Base-by-base conservation (phyloP, 176 grass and related monocot genomes). In the Zizania latifolia region DNA sequence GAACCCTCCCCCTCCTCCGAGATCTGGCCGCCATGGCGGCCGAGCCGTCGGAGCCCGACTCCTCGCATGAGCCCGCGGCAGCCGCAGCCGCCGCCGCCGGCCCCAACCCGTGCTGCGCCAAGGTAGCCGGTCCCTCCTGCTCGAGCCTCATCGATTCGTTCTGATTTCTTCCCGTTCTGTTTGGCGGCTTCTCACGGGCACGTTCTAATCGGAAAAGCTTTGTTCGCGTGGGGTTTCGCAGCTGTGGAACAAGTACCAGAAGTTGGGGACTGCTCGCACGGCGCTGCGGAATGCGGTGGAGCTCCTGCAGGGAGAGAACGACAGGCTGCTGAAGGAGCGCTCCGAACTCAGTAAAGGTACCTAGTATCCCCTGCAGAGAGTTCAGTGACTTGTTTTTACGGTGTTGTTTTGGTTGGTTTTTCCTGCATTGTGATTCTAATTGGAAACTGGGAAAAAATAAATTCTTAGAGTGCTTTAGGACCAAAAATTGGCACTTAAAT, bases 241-340 rank as follows among this genome's bases (percentile, higher is more conserved):
- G 95, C 53, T 98, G 8, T 90, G 65, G 85, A 85, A 76, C 79
- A 94, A 86, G 76, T 86, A 82, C 78, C 71, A 84, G 78, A 84
- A 92, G 58, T 2, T 67, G 15, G 85, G 92, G 72, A 70, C 34
- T 21, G 82, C 75, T 35, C 87, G 92, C 65, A 44, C 69, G 39
- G 58, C 68, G 78, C 82, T 98, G 63, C 89, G 89, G 12, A 39
- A 88, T 62, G 91, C 71, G 40, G 81, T 86, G 55, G 75, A 86
- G 43, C 71, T 98, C 17, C 74, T 89, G 41, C 76, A 94, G 72
- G 41, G 13, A 38, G 75, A 86, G 59, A 59, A 48, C 27, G 65
- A 82, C 8, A 89, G 79, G 80, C 32, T 96, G 68, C 68, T 34
- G 50, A 84, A 71, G 15, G 77, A 89, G 83, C 87, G 59, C 3